phyloP scores from a whole-genome alignment of 2,329 filamentous ascomycete species.

The Penicillium sp. region DNA sequence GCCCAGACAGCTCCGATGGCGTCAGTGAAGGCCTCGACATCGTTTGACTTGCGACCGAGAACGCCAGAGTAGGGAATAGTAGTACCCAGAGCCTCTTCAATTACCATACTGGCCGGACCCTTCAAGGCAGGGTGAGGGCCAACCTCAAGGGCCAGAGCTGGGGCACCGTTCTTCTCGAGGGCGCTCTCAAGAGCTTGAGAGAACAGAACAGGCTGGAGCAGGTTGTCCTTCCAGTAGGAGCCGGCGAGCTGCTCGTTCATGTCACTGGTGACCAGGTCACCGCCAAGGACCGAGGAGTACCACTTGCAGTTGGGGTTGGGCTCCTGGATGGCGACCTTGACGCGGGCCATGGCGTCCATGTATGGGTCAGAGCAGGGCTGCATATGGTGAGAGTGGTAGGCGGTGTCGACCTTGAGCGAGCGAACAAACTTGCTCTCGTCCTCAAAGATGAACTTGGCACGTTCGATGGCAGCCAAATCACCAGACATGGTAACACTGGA shows the following conservation, averaged over 20 bases:
- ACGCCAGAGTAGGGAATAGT: not conserved
- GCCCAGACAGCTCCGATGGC: not conserved
- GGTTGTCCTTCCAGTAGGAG: constrained; percentile 38
- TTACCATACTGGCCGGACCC: constrained; percentile 16
- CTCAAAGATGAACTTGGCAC: constrained; percentile 25
- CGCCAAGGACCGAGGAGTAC: constrained; percentile 9
- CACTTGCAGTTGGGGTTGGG: constrained; percentile 1
- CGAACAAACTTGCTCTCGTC: constrained; percentile 22
- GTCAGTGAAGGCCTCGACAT: not conserved
- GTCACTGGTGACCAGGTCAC: not conserved
- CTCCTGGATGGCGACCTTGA: not conserved
- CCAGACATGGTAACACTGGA: constrained; percentile 25
- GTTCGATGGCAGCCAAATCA: constrained; percentile 17
- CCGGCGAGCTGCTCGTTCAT: constrained; percentile 1
- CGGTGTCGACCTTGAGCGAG: constrained; percentile 23
- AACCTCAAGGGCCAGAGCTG: constrained; percentile 23
- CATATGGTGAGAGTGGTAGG: constrained; percentile 33
- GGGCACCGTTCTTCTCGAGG: constrained; percentile 4
- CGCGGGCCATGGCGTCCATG: not conserved
- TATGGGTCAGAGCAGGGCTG: constrained; percentile 24
- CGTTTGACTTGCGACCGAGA: not conserved
- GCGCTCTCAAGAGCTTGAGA: constrained; percentile 23
- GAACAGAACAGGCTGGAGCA: constrained; percentile 37
- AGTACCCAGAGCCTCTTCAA: not conserved
- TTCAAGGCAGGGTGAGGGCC: constrained; percentile 36